Evolutionary conservation across 2,329 filamentous ascomycete species (phyloP).

Genomic region (Phialemoniopsis sp.): DNA sequence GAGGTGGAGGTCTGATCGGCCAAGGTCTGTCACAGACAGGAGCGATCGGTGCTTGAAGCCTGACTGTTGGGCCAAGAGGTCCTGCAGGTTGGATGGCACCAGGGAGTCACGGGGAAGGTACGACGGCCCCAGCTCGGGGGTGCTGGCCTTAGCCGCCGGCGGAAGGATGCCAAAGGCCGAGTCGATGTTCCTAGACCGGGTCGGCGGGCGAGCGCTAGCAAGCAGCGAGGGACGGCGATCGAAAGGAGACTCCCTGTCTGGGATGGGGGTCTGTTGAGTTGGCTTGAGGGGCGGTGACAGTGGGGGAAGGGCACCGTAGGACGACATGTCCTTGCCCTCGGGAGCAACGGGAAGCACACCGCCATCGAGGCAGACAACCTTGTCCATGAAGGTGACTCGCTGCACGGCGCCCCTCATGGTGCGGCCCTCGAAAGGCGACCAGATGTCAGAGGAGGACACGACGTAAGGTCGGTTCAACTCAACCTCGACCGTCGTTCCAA

Average conservation of each 20-base stretch:
- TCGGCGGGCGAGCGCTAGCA: constrained; percentile 37
- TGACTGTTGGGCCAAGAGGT: constrained; percentile 70
- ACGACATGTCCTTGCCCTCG: constrained; percentile 72
- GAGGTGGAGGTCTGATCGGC: constrained; percentile 79
- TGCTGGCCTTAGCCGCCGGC: no score
- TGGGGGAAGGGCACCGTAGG: constrained; percentile 49
- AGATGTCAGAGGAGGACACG: constrained; percentile 44
- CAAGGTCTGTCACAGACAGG: constrained; percentile 88
- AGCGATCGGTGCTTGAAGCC: constrained; percentile 89
- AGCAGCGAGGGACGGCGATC: constrained; percentile 24
- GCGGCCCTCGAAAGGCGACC: constrained; percentile 71
- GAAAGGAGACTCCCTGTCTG: constrained; percentile 18
- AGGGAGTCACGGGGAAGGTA: no score
- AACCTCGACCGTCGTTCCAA: constrained; percentile 68
- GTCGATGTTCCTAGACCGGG: no score
- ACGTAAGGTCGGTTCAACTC: constrained; percentile 71
- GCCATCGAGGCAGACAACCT: constrained; percentile 72
- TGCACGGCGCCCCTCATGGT: constrained; percentile 66
- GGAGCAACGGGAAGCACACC: constrained; percentile 51
- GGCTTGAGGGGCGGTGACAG: constrained; percentile 56
- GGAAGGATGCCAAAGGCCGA: no score
- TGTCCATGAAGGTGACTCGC: constrained; percentile 70
- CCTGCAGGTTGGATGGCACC: constrained; percentile 40
- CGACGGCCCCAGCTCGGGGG: no score
- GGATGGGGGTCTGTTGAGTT: constrained; percentile 24